Evolutionary conservation across 768 basidiomycete genomes (phyloP).

Genomic region (Russula sp.): DNA sequence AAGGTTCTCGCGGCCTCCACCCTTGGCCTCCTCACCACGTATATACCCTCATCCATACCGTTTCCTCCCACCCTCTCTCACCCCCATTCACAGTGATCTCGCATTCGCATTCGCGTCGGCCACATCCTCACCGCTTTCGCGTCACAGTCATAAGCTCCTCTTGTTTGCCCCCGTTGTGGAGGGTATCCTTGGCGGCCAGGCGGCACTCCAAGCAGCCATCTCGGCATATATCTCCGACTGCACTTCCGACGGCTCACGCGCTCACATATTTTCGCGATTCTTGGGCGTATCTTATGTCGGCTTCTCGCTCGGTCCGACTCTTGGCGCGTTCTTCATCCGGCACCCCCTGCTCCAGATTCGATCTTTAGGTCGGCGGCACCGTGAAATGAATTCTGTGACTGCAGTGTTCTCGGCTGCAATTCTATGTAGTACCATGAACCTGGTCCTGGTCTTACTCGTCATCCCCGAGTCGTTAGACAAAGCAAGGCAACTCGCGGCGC

Average conservation of each 20-base stretch:
- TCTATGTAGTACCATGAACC: slow-evolving; percentile 36
- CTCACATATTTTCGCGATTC: slow-evolving; percentile 50
- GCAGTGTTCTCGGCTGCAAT: slow-evolving; percentile 50
- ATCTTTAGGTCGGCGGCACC: slow-evolving; percentile 13
- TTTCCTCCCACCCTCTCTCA: not conserved
- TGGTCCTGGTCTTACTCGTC: slow-evolving; percentile 54
- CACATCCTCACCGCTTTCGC: slow-evolving; percentile 47
- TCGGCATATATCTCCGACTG: slow-evolving; percentile 68
- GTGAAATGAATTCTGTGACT: slow-evolving; percentile 34
- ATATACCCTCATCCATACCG: slow-evolving; percentile 35
- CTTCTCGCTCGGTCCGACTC: slow-evolving; percentile 69
- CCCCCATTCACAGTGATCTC: slow-evolving; percentile 49
- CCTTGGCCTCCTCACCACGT: slow-evolving; percentile 69
- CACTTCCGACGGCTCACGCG: slow-evolving; percentile 75
- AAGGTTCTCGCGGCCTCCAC: slow-evolving; percentile 60
- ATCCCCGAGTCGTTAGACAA: slow-evolving; percentile 41
- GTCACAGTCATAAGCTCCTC: slow-evolving; percentile 67
- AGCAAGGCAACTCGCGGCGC: slow-evolving; percentile 29
- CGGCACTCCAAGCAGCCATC: slow-evolving; percentile 53
- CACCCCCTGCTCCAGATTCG: slow-evolving; percentile 34
- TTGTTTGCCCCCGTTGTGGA: slow-evolving; percentile 73
- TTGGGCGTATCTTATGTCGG: slow-evolving; percentile 74
- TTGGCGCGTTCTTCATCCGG: slow-evolving; percentile 47
- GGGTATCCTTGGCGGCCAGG: slow-evolving; percentile 75
- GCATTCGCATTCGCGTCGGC: slow-evolving; percentile 74